Evolutionary conservation across 192 early-diverging fungal species (phyloP).

Genomic region (Rhizophagus prolifer): DNA sequence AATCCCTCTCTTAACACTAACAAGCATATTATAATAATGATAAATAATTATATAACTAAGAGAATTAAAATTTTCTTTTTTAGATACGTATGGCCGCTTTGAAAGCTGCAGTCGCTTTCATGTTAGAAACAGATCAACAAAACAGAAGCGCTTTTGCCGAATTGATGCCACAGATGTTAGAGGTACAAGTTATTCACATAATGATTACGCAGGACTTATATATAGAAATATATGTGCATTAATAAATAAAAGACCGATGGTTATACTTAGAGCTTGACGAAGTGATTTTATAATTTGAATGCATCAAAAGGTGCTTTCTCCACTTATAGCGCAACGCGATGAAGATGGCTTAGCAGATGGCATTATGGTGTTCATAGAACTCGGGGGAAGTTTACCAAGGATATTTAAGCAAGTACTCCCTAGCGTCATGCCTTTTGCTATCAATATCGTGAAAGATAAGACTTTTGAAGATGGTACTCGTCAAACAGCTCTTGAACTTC

Average conservation of each 20-base stretch:
- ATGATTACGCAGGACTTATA: neutral
- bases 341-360: slow-evolving; percentile 72
- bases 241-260: neutral
- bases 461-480: slow-evolving; percentile 80
- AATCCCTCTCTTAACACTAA: too few relatives aligned
- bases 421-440: slow-evolving; percentile 72
- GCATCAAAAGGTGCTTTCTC: slow-evolving; percentile 56
- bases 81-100: slow-evolving; percentile 74
- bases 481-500: slow-evolving; percentile 88
- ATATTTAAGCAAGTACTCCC: slow-evolving; percentile 79
- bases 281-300: slow-evolving; percentile 11
- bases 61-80: neutral
- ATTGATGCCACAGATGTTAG: slow-evolving; percentile 81
- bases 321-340: slow-evolving; percentile 67
- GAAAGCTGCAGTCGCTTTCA: slow-evolving; percentile 75
- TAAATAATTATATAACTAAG: neutral
- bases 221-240: neutral
- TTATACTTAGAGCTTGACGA: neutral
- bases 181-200: slow-evolving; percentile 45
- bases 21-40: neutral
- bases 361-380: slow-evolving; percentile 77
- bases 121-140: slow-evolving; percentile 64
- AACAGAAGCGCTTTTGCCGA: slow-evolving; percentile 56
- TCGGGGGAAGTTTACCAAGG: slow-evolving; percentile 82
- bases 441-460: slow-evolving; percentile 75